Conservation (phyloP, 495 filamentous ascomycete genomes). For the Oleoguttula mirabilis region DNA sequence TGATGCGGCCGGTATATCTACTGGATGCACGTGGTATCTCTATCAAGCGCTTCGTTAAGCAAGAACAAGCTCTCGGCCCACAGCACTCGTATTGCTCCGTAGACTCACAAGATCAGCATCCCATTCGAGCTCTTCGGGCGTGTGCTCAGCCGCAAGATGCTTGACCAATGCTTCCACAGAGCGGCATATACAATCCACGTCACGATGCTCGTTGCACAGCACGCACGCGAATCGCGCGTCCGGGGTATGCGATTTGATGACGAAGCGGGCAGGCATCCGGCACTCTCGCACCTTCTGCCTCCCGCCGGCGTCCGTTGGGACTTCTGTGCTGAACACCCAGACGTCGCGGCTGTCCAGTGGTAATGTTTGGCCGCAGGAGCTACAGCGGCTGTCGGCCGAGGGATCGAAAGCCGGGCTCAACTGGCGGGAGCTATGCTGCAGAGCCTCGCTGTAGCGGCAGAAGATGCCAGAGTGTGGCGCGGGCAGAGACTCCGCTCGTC, state of each 20-base stretch:
- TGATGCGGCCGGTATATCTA: no score
- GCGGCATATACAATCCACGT: slow-evolving; percentile 18
- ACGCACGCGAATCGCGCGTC: slow-evolving; percentile 26
- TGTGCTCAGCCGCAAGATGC: slow-evolving; percentile 23
- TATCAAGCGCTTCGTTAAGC: no score
- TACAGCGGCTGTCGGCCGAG: slow-evolving; percentile 15
- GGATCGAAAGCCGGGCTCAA: slow-evolving; percentile 22
- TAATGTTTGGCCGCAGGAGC: slow-evolving; percentile 16
- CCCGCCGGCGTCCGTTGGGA: slow-evolving; percentile 13
- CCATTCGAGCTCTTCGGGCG: slow-evolving; percentile 21
- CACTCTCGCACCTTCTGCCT: slow-evolving; percentile 13
- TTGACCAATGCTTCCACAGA: slow-evolving; percentile 20
- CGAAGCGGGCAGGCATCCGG: slow-evolving; percentile 21
- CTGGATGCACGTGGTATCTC: no score
- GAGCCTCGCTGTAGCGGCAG: slow-evolving; percentile 25
- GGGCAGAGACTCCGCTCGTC: slow-evolving; percentile 4
- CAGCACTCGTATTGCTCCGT: no score
- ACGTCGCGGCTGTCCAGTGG: slow-evolving; percentile 15
- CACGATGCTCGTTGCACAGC: slow-evolving; percentile 21
- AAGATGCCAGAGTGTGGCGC: slow-evolving; percentile 10
- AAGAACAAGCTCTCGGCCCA: no score
- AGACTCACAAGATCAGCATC: slow-evolving; percentile 16
- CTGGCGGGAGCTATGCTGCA: slow-evolving; percentile 18
- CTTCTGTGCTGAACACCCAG: slow-evolving; percentile 17
- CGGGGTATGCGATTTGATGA: slow-evolving; percentile 26